Percentiles rank a stretch among this genome's conserved stretches.
These are phyloP conservation scores for Colletotrichum ledebouriae DNA, from an alignment of 2,329 filamentous ascomycete genomes.

Conservation along the genomic window DNA sequence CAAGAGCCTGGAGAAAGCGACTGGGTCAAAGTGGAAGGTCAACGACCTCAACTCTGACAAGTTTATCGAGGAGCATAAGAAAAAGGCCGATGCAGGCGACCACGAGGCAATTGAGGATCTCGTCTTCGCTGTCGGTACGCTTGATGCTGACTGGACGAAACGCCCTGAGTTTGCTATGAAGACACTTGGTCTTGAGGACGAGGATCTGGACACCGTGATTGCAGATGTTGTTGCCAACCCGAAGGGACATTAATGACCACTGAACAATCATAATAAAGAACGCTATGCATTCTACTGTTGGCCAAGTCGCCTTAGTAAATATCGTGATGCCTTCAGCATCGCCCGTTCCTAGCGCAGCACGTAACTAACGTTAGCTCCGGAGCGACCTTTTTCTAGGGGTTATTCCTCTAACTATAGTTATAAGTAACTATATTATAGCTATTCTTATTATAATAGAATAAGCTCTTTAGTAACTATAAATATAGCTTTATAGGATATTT, in stretches of 20 bases:
- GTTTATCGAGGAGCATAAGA: constrained; percentile 56
- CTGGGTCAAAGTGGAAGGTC: constrained; percentile 49
- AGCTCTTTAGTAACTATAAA: too few relatives aligned
- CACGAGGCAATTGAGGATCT: constrained; percentile 58
- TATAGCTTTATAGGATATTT: too few relatives aligned
- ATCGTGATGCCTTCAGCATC: too few relatives aligned
- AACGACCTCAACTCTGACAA: constrained; percentile 53
- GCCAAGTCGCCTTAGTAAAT: too few relatives aligned
- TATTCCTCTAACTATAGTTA: too few relatives aligned
- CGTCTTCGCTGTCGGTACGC: constrained; percentile 62
- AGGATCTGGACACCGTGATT: constrained; percentile 60
- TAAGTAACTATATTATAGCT: too few relatives aligned
- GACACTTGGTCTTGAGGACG: constrained; percentile 59
- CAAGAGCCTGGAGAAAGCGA: constrained; percentile 51
- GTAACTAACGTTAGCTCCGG: too few relatives aligned
- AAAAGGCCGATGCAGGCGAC: constrained; percentile 54
- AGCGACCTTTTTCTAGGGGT: too few relatives aligned
- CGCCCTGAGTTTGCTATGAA: constrained; percentile 62
- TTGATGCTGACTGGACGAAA: constrained; percentile 63
- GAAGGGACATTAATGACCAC: not conserved
- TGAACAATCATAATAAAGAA: not conserved
- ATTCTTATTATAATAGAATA: too few relatives aligned
- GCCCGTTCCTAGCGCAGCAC: too few relatives aligned
- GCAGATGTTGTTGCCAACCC: constrained; percentile 49
- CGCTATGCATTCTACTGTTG: too few relatives aligned